These are phyloP conservation scores for Atkinsonella hypoxylon DNA, from an alignment of 2,329 filamentous ascomycete species.

Conservation along the genomic window DNA sequence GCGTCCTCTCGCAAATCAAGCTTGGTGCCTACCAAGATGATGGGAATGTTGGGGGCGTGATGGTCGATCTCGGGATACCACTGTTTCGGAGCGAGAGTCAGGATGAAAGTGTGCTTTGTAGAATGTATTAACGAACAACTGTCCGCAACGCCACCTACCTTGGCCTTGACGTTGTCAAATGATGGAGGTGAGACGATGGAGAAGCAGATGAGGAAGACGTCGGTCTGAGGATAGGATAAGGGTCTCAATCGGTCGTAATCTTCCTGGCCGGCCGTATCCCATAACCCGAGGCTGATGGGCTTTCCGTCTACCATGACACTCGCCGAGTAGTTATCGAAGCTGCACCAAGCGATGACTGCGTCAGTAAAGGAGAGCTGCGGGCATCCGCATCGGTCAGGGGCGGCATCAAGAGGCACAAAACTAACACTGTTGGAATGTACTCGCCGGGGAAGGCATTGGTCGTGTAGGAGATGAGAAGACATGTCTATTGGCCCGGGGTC, in stretches of 20 bases:
- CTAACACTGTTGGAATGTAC: conserved; percentile 96
- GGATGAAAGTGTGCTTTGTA: background rate
- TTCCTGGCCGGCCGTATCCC: conserved; percentile 98
- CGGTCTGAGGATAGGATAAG: conserved; percentile 94
- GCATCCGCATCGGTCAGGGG: conserved; percentile 2
- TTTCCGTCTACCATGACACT: conserved; percentile 99
- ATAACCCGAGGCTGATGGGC: conserved; percentile 89
- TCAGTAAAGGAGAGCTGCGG: background rate
- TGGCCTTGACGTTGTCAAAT: conserved; percentile 97
- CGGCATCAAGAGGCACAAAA: conserved; percentile 13
- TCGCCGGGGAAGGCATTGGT: conserved; percentile 99
- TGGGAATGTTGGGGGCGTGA: conserved; percentile 87
- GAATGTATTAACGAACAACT: background rate
- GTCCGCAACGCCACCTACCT: conserved; percentile 44
- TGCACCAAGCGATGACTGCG: conserved; percentile 23
- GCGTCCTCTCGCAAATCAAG: conserved; percentile 87
- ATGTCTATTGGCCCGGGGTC: conserved; percentile 54
- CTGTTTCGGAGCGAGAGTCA: conserved; percentile 30
- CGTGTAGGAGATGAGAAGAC: conserved; percentile 96
- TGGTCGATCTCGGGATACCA: conserved; percentile 98
- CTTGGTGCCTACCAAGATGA: conserved; percentile 95
- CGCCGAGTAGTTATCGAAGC: conserved; percentile 97
- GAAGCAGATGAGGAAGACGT: conserved; percentile 97
- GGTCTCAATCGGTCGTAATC: conserved; percentile 94
- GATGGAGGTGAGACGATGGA: conserved; percentile 96